Evolutionary conservation across 1,139 yeast genomes (phyloP), one percentile per base, ranked within the genome.

Genomic region (Candida sanyaensis): DNA sequence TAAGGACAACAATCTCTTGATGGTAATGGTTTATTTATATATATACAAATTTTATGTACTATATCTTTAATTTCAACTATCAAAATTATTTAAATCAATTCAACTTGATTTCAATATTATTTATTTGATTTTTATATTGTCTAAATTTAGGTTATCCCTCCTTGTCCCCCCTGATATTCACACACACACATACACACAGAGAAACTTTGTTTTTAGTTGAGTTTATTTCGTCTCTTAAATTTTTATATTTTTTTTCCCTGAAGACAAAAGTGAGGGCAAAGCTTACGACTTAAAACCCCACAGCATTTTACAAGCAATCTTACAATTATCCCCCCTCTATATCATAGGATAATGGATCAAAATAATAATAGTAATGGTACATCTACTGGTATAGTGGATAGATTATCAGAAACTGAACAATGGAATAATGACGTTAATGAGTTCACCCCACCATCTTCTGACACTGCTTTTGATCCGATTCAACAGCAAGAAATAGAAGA

Each of bases 401-500:
- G 29, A 42, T n/a, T 42, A n/a, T 13, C 21, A 10, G 41, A 42
- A 4, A 33, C 33, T 10, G 44, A 41, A 5, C 30, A 32, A 11
- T 41, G 44, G 44, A 41, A 41, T n/a, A 41, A 27, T 21, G 33
- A 41, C 13, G 17, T 27, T 6, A 27, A 13, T 27, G 43, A 32
- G 6, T 26, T 41, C 13, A 26, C 37, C 24, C 4, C 31, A 6
- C 34, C 44, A 6, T 26, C 44, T 6, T 33, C 44, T n/a, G 39
- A 33, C 9, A 27, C 39, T 6, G 39, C 23, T 10, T 34, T 41
- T 33, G 44, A 41, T 28, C 44, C 44, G 5, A 21, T 41, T 17
- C 44, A 41, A 41, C 44, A 41, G 28, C 37, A 41, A 41, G 39
- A 41, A 41, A 27, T 41, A 27, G 39, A 33, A 33, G 38, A 41